phyloP scores from a whole-genome alignment of 805 yeast genomes.

The Kodamaea restingae region DNA sequence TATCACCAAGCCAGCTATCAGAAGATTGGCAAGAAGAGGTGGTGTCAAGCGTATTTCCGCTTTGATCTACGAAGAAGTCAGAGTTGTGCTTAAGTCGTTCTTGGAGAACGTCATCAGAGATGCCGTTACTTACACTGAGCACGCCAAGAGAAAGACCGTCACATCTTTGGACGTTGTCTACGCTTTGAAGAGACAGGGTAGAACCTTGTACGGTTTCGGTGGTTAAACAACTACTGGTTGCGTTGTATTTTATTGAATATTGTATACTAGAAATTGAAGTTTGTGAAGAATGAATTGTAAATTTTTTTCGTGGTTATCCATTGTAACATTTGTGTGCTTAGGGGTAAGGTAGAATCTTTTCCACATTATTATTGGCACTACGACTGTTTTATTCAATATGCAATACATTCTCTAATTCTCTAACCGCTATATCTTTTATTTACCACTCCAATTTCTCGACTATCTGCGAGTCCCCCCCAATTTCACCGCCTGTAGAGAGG shows the following conservation, averaged over 20 bases:
- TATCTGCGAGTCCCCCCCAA: constrained; percentile 46
- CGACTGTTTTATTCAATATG: background rate
- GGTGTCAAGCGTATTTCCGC: constrained; percentile 99
- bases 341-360: no score
- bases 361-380: no score
- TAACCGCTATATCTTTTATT: no score
- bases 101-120: constrained; percentile 97
- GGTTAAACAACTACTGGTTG: constrained; percentile 53
- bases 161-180: constrained; percentile 98
- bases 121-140: constrained; percentile 99
- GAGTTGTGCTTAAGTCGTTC: constrained; percentile 94
- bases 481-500: constrained; percentile 11
- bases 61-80: constrained; percentile 96
- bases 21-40: constrained; percentile 99
- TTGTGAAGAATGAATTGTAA: no score
- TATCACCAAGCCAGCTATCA: constrained; percentile 98
- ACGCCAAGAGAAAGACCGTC: constrained; percentile 99
- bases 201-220: constrained; percentile 99
- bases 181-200: constrained; percentile 99
- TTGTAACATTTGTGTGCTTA: no score
- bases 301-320: no score
- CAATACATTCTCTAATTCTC: no score
- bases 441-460: constrained; percentile 4
- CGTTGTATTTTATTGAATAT: constrained; percentile 12
- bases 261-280: constrained; percentile 21